Percentiles rank a stretch among this genome's conserved stretches.
Conservation (phyloP, 2,329 filamentous ascomycete genomes). For the Metarhizium anisopliae region DNA sequence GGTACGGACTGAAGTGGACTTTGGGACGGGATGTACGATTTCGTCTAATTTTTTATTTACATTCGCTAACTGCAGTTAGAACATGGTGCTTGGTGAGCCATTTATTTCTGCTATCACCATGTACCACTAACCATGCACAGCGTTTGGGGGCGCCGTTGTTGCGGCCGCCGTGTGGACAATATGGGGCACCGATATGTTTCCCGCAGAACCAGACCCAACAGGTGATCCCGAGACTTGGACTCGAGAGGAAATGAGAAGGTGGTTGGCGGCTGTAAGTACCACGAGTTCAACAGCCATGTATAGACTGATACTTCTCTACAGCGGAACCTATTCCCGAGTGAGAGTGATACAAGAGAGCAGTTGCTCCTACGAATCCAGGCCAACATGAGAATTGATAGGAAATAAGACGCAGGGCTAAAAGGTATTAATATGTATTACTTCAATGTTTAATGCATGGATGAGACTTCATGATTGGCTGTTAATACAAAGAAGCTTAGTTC, state of each 20-base stretch:
- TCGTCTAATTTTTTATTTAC: background rate
- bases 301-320: slow-evolving; percentile 12
- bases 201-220: slow-evolving; percentile 62
- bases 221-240: slow-evolving; percentile 69
- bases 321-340: slow-evolving; percentile 38
- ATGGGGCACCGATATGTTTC: slow-evolving; percentile 80
- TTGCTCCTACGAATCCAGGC: slow-evolving; percentile 36
- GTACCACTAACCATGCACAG: slow-evolving; percentile 26
- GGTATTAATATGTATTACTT: background rate
- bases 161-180: slow-evolving; percentile 77
- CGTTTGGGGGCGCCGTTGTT: slow-evolving; percentile 73
- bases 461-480: too few relatives aligned
- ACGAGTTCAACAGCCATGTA: background rate
- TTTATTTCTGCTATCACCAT: background rate
- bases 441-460: background rate
- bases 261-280: slow-evolving; percentile 66
- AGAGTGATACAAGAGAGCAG: slow-evolving; percentile 34
- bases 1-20: slow-evolving; percentile 30
- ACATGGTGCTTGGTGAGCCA: slow-evolving; percentile 56
- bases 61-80: slow-evolving; percentile 33
- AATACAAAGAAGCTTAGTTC: too few relatives aligned
- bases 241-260: slow-evolving; percentile 66
- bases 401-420: background rate
- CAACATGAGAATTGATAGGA: slow-evolving; percentile 35
- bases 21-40: background rate